Percentiles rank a stretch among this genome's conserved stretches.
These are phyloP conservation scores for Flaveria sonorensis DNA, from an alignment of 129 eudicot species.

Conservation along the genomic window DNA sequence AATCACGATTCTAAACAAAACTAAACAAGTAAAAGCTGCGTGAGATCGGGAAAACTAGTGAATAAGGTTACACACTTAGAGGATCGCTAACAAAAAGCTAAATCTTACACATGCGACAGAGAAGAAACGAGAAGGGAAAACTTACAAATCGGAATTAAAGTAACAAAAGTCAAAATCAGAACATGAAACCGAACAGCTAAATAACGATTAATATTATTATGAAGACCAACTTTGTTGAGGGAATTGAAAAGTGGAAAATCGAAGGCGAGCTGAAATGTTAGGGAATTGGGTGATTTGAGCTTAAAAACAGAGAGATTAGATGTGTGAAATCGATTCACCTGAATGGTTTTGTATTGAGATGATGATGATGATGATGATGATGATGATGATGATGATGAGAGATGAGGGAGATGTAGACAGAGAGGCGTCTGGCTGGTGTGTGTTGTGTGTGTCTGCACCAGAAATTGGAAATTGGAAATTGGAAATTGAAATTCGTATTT, in stretches of 20 bases:
- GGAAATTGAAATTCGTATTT: slow-evolving; percentile 33
- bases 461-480: slow-evolving; percentile 42
- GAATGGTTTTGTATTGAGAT: slow-evolving; percentile 18
- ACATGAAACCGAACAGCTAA: background rate
- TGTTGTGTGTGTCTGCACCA: slow-evolving; percentile 39
- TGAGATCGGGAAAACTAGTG: slow-evolving; percentile 13
- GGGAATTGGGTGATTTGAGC: slow-evolving; percentile 16
- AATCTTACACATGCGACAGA: background rate
- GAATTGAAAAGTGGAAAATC: slow-evolving; percentile 9
- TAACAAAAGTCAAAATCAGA: slow-evolving; percentile 17
- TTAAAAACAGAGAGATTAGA: slow-evolving; percentile 8
- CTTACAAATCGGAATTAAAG: slow-evolving; percentile 17
- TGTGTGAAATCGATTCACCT: slow-evolving; percentile 27
- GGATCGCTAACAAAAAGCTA: background rate
- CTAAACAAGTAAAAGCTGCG: background rate
- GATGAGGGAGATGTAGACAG: slow-evolving; percentile 31
- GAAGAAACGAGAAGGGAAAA: background rate
- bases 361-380: too few species aligned
- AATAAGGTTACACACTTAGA: background rate
- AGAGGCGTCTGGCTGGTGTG: slow-evolving; percentile 36
- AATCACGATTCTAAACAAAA: background rate
- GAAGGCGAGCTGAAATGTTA: background rate
- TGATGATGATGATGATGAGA: background rate
- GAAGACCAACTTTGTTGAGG: background rate
- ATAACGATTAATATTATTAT: background rate